Evolutionary conservation across 768 basidiomycete genomes (phyloP).

Genomic region (Auricularia auricula-judae): DNA sequence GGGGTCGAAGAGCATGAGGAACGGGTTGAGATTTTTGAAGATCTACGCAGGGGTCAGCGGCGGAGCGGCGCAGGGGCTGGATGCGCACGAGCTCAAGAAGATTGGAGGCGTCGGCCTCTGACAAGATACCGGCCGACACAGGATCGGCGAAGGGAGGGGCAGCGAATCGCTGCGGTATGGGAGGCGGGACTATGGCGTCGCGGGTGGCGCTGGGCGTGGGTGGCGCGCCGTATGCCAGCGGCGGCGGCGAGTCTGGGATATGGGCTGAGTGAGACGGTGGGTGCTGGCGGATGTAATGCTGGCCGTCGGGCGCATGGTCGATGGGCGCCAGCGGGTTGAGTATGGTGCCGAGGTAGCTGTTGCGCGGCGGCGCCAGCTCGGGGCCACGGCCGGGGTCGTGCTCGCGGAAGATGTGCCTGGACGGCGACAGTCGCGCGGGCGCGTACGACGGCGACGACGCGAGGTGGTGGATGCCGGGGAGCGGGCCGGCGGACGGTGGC

Average conservation of each 20-base stretch:
- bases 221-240: background rate
- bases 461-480: constrained; percentile 18
- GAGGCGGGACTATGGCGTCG: background rate
- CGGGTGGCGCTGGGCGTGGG: too few species aligned
- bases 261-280: background rate
- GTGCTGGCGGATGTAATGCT: constrained; percentile 14
- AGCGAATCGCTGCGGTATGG: background rate
- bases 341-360: constrained; percentile 76
- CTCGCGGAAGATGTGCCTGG: constrained; percentile 18
- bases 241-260: background rate
- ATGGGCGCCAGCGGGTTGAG: constrained; percentile 55
- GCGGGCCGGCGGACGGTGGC: constrained; percentile 7
- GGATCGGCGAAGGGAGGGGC: constrained; percentile 43
- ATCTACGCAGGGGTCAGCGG: constrained; percentile 22
- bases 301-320: constrained; percentile 23
- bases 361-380: constrained; percentile 33
- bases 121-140: constrained; percentile 57
- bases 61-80: background rate
- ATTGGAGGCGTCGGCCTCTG: constrained; percentile 55
- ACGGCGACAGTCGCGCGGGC: constrained; percentile 9
- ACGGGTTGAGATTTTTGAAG: constrained; percentile 77
- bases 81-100: constrained; percentile 47
- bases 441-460: constrained; percentile 20
- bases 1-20: constrained; percentile 83
- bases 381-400: constrained; percentile 63